Evolutionary conservation across 2,329 filamentous ascomycete species (phyloP).

Genomic region (Ilyonectria sp.): DNA sequence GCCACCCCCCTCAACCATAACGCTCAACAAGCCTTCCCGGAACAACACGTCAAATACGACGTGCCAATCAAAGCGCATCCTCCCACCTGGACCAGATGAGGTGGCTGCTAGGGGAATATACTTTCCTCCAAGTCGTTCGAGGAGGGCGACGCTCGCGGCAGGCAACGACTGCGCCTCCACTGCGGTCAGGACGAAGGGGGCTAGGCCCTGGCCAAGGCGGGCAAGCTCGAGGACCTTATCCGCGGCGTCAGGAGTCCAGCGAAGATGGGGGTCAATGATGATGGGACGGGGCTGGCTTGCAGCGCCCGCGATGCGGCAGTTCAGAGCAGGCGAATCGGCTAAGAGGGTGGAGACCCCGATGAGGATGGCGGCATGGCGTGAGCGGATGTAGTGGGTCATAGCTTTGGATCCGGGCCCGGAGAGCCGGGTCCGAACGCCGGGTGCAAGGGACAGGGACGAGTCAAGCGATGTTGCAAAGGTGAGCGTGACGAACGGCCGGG

Average conservation of each 20-base stretch:
- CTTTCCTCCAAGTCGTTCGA: constrained; percentile 68
- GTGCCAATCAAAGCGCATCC: constrained; percentile 73
- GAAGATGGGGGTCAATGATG: constrained; percentile 82
- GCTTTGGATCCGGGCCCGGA: constrained; percentile 88
- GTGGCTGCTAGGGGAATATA: constrained; percentile 60
- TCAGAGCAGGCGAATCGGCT: constrained; percentile 88
- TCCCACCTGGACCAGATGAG: constrained; percentile 53
- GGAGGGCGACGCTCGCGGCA: constrained; percentile 56
- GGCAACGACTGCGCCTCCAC: constrained; percentile 60
- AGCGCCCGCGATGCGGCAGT: constrained; percentile 79
- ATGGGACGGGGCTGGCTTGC: constrained; percentile 84
- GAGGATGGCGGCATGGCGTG: constrained; percentile 86
- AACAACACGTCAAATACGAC: constrained; percentile 73
- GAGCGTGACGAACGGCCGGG: constrained; percentile 76
- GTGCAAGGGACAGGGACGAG: constrained; percentile 80
- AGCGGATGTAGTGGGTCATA: constrained; percentile 94
- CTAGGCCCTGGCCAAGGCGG: constrained; percentile 75
- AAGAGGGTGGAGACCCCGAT: constrained; percentile 88
- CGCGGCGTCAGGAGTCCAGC: constrained; percentile 75
- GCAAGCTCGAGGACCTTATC: constrained; percentile 79
- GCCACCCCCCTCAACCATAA: constrained; percentile 95
- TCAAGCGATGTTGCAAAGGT: constrained; percentile 95
- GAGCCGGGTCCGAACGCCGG: constrained; percentile 85
- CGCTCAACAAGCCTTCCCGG: constrained; percentile 75
- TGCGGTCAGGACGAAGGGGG: constrained; percentile 79